Evolutionary conservation across 768 basidiomycete species (phyloP).

Genomic region (Chalciporus piperatus): DNA sequence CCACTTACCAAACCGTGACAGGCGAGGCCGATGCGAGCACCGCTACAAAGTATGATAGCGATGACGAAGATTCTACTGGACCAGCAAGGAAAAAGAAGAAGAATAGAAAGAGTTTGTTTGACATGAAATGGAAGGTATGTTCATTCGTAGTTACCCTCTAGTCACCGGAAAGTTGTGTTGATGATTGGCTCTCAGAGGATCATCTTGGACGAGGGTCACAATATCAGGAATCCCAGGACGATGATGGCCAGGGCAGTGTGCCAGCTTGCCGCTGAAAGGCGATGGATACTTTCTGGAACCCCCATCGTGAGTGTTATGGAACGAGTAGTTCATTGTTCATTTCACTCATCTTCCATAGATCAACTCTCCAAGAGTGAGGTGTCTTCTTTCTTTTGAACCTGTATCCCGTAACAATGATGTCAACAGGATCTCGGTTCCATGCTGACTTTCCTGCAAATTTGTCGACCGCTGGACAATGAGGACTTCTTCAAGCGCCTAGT

Average conservation of each 20-base stretch:
- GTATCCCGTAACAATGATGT: not conserved
- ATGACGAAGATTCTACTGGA: conserved; percentile 17
- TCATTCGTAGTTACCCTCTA: not conserved
- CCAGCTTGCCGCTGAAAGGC: conserved; percentile 61
- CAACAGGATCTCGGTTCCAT: conserved; percentile 84
- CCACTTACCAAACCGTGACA: conserved; percentile 74
- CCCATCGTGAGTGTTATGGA: conserved; percentile 66
- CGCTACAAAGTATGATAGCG: conserved; percentile 6
- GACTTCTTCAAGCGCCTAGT: conserved; percentile 80
- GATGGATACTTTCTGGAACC: conserved; percentile 82
- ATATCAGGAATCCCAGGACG: conserved; percentile 80
- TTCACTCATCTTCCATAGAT: conserved; percentile 43
- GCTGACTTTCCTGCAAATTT: conserved; percentile 81
- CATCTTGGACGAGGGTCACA: conserved; percentile 88
- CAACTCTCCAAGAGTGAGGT: conserved; percentile 66
- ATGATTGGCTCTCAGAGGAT: conserved; percentile 48
- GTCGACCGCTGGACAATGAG: conserved; percentile 77
- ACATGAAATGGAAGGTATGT: conserved; percentile 77
- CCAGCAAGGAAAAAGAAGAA: conserved; percentile 57
- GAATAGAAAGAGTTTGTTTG: conserved; percentile 55
- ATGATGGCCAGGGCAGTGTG: conserved; percentile 76
- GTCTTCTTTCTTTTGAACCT: not conserved
- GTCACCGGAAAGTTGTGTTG: not conserved
- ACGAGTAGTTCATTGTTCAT: not conserved
- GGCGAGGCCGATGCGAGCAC: conserved; percentile 44